Conservation (phyloP, 148 eudicot genomes). For the Cornus suecica region DNA sequence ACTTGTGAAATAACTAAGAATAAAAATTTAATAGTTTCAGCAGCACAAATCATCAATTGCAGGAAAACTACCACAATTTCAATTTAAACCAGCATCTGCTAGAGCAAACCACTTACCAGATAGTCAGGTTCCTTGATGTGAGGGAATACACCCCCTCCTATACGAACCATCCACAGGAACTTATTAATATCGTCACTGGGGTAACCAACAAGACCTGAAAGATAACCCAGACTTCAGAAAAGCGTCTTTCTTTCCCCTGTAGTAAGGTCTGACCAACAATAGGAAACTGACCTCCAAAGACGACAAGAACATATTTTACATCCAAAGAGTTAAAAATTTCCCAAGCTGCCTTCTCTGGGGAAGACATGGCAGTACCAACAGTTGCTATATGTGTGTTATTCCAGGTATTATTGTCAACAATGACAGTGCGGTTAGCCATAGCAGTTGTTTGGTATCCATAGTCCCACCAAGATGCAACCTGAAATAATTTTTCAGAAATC, state of each 20-base stretch:
- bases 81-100: not conserved
- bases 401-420: conserved; percentile 99
- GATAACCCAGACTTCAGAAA: conserved; percentile 16
- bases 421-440: conserved; percentile 98
- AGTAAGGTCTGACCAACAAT: conserved; percentile 7
- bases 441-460: conserved; percentile 99
- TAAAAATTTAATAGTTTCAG: not conserved
- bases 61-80: not conserved
- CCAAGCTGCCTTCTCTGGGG: conserved; percentile 99
- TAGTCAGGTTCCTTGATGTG: conserved; percentile 98
- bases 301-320: conserved; percentile 97
- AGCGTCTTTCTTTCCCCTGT: not conserved
- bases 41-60: not conserved
- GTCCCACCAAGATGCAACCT: conserved; percentile 99
- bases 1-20: not conserved
- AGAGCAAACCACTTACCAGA: conserved; percentile 48
- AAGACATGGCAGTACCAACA: conserved; percentile 99
- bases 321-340: conserved; percentile 90
- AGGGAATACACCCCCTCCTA: conserved; percentile 98
- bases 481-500: conserved; percentile 22
- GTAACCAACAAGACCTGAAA: conserved; percentile 95
- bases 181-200: conserved; percentile 97
- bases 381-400: conserved; percentile 98
- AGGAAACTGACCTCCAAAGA: conserved; percentile 81
- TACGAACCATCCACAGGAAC: conserved; percentile 98